A percentile compares a stretch with the other conserved stretches of the same genome.
Conservation (phyloP, 768 basidiomycete species). For the Leccinum ochraceum region DNA sequence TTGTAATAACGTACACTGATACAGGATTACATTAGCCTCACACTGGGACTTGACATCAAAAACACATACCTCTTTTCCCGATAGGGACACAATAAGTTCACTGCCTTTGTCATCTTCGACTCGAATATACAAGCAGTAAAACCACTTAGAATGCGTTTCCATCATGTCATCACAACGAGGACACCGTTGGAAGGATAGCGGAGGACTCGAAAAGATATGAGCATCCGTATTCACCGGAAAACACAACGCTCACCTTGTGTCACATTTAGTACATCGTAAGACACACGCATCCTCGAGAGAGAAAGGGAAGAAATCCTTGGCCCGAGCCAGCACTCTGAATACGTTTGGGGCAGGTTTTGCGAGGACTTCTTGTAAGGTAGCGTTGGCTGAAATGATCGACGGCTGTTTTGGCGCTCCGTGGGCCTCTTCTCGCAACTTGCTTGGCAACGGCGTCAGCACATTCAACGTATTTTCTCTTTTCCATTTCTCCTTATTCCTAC, state of each 20-base stretch:
- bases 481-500: conserved; percentile 39
- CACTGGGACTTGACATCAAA: background rate
- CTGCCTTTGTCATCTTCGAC: conserved; percentile 51
- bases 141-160: conserved; percentile 47
- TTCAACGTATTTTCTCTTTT: conserved; percentile 24
- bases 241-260: conserved; percentile 41
- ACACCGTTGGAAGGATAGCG: conserved; percentile 45
- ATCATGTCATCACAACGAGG: conserved; percentile 54
- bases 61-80: conserved; percentile 44
- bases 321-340: conserved; percentile 49
- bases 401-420: conserved; percentile 1
- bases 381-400: background rate
- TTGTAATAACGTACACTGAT: conserved; percentile 45
- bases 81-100: conserved; percentile 48
- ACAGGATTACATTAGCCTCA: background rate
- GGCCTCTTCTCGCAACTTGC: conserved; percentile 5
- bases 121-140: conserved; percentile 50
- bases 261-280: conserved; percentile 54
- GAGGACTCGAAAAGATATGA: conserved; percentile 40
- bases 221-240: background rate
- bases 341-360: conserved; percentile 34
- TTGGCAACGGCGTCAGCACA: background rate
- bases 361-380: conserved; percentile 41
- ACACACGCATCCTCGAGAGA: conserved; percentile 48
- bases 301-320: conserved; percentile 57